Evolutionary conservation across 31 red algal species (phyloP), one percentile per base, ranked within the genome.

Genomic region (Pterothamnion heteromorphum): DNA sequence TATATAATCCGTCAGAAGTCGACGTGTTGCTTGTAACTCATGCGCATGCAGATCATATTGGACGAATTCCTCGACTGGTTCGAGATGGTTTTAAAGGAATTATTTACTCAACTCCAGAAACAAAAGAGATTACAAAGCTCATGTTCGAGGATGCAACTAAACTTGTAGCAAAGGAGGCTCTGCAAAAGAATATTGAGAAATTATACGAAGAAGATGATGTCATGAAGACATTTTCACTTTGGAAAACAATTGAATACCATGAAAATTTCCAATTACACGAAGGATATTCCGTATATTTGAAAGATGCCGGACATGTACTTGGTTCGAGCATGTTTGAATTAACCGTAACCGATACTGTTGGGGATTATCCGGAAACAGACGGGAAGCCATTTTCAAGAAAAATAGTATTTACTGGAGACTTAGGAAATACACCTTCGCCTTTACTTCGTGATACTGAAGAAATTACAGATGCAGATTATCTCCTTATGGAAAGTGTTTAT

Each of bases 251-350:
- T 21, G 85, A 74, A n/a, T 89, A 74, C 43, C 20, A 72, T 5
- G 20, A 20, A 5, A 44, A 74, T 4, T n/a, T 74, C 14, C 4
- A 18, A 14, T 9, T 74, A 5, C 39, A n/a, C 4, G 9, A 44
- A 20, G 85, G 85, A 14, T 18, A 74, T 18, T 18, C 18, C 5
- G 20, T 89, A 5, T n/a, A 20, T 43, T 72, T 89, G 14, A n/a
- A 4, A 21, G 39, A 89, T 74, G 85, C 85, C 20, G 85, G 85
- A n/a, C 85, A 89, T 31, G 74, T 89, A 74, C 36, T 89, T 20
- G 85, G 85, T 20, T 74, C 39, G n/a, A 43, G 39, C 43, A 20
- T n/a, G 18, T 18, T 74, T 14, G 43, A 74, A 74, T 5, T 89
- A 5, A 14, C 4, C 36, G 5, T 89, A 5, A 31, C 5, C 4